Conservation (phyloP, 129 eudicot species). For the Lactuca sativa region DNA sequence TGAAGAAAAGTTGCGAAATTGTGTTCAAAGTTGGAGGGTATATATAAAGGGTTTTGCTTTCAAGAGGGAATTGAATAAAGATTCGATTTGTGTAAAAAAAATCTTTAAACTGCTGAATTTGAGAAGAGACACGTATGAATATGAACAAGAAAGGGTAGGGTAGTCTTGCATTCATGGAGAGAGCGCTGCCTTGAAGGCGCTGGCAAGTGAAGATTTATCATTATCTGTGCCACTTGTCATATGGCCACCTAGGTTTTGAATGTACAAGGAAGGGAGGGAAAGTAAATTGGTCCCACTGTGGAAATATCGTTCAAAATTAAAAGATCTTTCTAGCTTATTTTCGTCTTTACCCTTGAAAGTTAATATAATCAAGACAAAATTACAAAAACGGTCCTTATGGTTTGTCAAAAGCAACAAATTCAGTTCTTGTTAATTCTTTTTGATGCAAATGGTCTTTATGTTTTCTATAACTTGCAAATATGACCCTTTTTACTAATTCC, state of each 20-base stretch:
- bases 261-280: background rate
- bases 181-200: constrained; percentile 42
- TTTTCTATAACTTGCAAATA: no score
- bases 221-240: constrained; percentile 28
- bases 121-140: constrained; percentile 32
- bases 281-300: constrained; percentile 15
- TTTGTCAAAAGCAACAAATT: no score
- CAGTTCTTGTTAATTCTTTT: no score
- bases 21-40: constrained; percentile 17
- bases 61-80: constrained; percentile 19
- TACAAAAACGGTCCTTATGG: no score
- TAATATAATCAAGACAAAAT: background rate
- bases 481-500: no score
- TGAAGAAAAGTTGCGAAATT: constrained; percentile 5
- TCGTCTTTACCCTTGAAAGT: background rate
- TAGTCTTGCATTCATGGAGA: constrained; percentile 27
- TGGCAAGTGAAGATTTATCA: constrained; percentile 29
- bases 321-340: constrained; percentile 3
- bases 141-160: constrained; percentile 30
- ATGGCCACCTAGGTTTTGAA: constrained; percentile 15
- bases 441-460: no score
- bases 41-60: constrained; percentile 22
- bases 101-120: constrained; percentile 27
- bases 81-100: constrained; percentile 26
- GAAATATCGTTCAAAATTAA: constrained; percentile 5